Percentiles rank a stretch among this genome's conserved stretches.
phyloP scores from a whole-genome alignment of 2,329 filamentous ascomycete species.

The Ophiostoma fasciatum region DNA sequence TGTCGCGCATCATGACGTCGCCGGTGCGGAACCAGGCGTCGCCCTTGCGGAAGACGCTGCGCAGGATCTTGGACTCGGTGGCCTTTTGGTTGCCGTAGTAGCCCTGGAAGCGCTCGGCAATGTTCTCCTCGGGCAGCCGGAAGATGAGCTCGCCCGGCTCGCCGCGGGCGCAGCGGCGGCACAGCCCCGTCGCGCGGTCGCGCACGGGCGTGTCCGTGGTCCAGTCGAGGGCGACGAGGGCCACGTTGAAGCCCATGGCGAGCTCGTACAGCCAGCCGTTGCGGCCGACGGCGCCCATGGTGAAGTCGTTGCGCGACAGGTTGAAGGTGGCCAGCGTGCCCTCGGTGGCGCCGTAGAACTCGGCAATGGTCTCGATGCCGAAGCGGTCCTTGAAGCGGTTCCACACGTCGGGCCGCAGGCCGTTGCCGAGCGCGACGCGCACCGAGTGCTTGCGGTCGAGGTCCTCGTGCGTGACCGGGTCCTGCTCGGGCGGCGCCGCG shows the following conservation, averaged over 20 bases:
- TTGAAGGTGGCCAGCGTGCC: conserved; percentile 59
- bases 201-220: conserved; percentile 53
- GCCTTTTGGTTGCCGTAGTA: conserved; percentile 65
- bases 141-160: conserved; percentile 65
- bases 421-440: conserved; percentile 70
- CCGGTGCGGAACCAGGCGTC: conserved; percentile 76
- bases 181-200: conserved; percentile 55
- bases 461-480: conserved; percentile 48
- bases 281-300: conserved; percentile 64
- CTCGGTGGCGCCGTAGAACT: conserved; percentile 73
- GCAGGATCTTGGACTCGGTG: conserved; percentile 57
- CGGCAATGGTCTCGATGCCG: conserved; percentile 54
- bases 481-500: conserved; percentile 45
- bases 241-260: conserved; percentile 33
- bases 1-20: conserved; percentile 61
- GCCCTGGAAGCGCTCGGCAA: conserved; percentile 56
- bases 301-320: conserved; percentile 54
- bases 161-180: conserved; percentile 39
- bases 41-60: conserved; percentile 56
- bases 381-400: conserved; percentile 70
- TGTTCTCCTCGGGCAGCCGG: conserved; percentile 48
- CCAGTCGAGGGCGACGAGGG: conserved; percentile 56
- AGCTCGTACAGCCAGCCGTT: conserved; percentile 46
- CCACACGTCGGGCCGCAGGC: conserved; percentile 76
- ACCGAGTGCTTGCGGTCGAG: conserved; percentile 61